phyloP scores from a whole-genome alignment of 225 moss, liverwort and hornwort genomes.

The Lunularia cruciata region DNA sequence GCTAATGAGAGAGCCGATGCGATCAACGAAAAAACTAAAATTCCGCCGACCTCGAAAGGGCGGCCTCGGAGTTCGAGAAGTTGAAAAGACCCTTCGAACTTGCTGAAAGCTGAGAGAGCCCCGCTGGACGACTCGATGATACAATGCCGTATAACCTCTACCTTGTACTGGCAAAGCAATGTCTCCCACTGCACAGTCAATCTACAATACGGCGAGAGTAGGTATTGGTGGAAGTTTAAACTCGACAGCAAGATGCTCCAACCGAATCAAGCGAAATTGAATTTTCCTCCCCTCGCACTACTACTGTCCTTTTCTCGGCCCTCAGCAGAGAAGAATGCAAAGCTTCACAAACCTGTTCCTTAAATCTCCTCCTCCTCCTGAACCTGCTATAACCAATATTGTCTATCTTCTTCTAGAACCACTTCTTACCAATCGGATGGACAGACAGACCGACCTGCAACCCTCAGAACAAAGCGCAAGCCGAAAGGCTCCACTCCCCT shows the following conservation, averaged over 20 bases:
- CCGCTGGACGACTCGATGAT: conserved; percentile 1
- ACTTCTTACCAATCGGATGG: background rate
- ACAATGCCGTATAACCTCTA: conserved; percentile 13
- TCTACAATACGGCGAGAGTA: conserved; percentile 12
- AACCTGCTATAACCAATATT: conserved; percentile 3
- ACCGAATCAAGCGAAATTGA: conserved; percentile 11
- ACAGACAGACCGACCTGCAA: conserved; percentile 12
- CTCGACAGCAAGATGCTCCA: conserved; percentile 17
- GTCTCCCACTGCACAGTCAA: conserved; percentile 10
- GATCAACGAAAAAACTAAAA: background rate
- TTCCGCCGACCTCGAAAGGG: conserved; percentile 11
- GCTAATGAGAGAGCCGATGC: conserved; percentile 4
- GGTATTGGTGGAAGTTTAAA: conserved; percentile 12
- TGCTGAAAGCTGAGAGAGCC: conserved; percentile 4
- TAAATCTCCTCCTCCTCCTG: conserved; percentile 11
- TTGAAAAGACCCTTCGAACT: background rate
- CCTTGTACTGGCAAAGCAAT: conserved; percentile 7
- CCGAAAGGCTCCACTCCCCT: conserved; percentile 4
- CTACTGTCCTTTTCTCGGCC: background rate
- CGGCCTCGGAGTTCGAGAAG: conserved; percentile 7
- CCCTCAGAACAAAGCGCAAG: conserved; percentile 9
- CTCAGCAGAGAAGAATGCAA: conserved; percentile 2
- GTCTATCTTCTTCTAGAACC: background rate
- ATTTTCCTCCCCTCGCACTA: conserved; percentile 6
- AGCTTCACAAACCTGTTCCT: conserved; percentile 7